phyloP scores from a whole-genome alignment of 768 basidiomycete genomes.

The Boletus vinaceobasis region DNA sequence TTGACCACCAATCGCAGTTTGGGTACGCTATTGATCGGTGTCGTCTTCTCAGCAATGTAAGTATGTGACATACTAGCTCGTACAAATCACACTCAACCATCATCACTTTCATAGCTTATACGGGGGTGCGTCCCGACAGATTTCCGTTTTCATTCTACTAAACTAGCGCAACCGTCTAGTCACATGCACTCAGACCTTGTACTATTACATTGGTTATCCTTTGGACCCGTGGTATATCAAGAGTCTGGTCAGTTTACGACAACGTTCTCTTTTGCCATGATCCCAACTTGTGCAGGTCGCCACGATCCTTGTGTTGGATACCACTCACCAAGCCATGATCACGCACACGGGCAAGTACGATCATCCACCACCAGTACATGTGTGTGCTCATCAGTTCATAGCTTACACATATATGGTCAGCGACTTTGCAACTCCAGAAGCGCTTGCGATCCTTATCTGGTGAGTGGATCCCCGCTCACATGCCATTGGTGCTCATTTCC shows the following conservation, averaged over 20 bases:
- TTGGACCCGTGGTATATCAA: constrained; percentile 52
- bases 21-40: constrained; percentile 53
- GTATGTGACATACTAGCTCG: constrained; percentile 19
- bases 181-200: constrained; percentile 55
- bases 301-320: constrained; percentile 51
- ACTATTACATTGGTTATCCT: constrained; percentile 49
- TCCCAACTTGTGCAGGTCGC: constrained; percentile 39
- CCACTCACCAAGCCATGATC: constrained; percentile 54
- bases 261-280: neutral
- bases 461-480: constrained; percentile 21
- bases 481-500: neutral
- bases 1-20: constrained; percentile 31
- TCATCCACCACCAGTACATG: no score
- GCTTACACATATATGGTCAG: constrained; percentile 49
- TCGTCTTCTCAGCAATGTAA: constrained; percentile 50
- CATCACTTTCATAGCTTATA: constrained; percentile 38
- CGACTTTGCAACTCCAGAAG: constrained; percentile 31
- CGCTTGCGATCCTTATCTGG: constrained; percentile 44
- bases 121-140: constrained; percentile 38
- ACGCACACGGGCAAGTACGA: constrained; percentile 46
- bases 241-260: constrained; percentile 37
- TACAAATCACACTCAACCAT: neutral
- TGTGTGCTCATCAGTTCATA: constrained; percentile 15
- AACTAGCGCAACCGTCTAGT: constrained; percentile 35
- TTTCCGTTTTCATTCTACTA: constrained; percentile 2